Evolutionary conservation across 176 grass and related monocot genomes (phyloP), one percentile per base, ranked within the genome.

Genomic region (Leersia perrieri): DNA sequence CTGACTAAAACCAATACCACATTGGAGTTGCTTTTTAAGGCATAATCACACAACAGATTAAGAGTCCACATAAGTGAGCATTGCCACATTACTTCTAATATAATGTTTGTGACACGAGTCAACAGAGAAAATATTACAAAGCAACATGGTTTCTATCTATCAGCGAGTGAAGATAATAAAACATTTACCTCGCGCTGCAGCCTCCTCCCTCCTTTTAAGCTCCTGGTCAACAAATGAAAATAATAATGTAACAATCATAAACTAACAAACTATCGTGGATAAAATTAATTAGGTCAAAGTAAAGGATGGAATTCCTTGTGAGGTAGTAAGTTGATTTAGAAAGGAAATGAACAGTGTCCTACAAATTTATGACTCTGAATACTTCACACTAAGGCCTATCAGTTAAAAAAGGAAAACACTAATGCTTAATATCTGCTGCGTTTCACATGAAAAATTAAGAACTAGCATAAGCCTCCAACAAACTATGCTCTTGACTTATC

Each of bases 121-220:
- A 80, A 69, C 2, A 74, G 45, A 15, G 68, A 22, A 6, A 57
- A 4, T 26, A 70, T 14, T 23, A 76, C 25, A 2, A 68, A 40
- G 2, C 9, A 78, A 36, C 60, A 80, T 11, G 47, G 29, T 26
- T 76, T 80, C 3, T 82, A 82, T n/a, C 1, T 72, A 15, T 15
- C 32, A 83, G 25, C 6, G 9, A 84, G 39, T 4, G 27, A 76
- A 32, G 34, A 62, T 27, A 18, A 78, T 34, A 60, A 88, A 88
- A 41, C 42, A 53, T 23, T 73, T 92, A 99, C 97, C 93, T 70
- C 87, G 84, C 44, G 84, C 84, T 74, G 91, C 93, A 66, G 93
- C 93, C 77, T 99, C 97, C 85, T 99, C 97, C 65, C 85, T 91
- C 36, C 89, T 75, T 90, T 96, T 93, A 47, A 99, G 58, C 41